Base-by-base conservation (phyloP, 169 alveolate genomes). In the Besnoitia besnoiti region DNA sequence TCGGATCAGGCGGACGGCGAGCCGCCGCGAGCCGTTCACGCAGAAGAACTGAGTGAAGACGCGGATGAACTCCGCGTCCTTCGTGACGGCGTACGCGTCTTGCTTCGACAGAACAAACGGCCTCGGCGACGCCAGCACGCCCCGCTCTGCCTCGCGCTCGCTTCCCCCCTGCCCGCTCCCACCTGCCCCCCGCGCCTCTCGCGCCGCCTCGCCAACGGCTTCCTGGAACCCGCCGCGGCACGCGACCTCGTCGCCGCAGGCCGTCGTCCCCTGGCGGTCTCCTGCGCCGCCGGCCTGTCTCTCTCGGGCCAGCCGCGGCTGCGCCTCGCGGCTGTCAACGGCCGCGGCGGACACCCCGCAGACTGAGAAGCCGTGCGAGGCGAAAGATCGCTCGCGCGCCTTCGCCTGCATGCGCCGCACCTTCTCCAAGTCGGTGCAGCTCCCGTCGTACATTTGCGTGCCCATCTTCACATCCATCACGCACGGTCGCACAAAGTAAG, bases 381-480 rank as follows among this genome's bases (percentile, higher is more conserved):
- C 90, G 47, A 85, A 50, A 8, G 90, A 85, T 40, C 90, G 44
- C 33, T 30, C 49, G 50, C 49, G 33, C 49, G 77, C 90, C 39
- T 85, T 85, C 55, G n/a, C 42, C 55, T 85, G 90, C 90, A 85
- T 85, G 90, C 90, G 90, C 49, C 19, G 42, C 10, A 39, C 46
- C 55, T 85, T 85, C 76, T 0, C 77, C 7, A 50, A 50, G 40
- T 55, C 80, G 12, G 62, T 82, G 8, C 55, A 55, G n/a, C 40
- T 24, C n/a, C 37, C 49, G 39, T 50, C 67, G 82, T 55, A 35
- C 90, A 85, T 85, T 35, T 85, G 90, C 35, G 10, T n/a, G 40
- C 90, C 90, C 59, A 85, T 50, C 90, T 85, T 85, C n/a, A 85
- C 7, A 35, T 85, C 90, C 90, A 85, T 49, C 39, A 85, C 79